Conservation (phyloP, 75 land plant genomes). For the Picea glauca region DNA sequence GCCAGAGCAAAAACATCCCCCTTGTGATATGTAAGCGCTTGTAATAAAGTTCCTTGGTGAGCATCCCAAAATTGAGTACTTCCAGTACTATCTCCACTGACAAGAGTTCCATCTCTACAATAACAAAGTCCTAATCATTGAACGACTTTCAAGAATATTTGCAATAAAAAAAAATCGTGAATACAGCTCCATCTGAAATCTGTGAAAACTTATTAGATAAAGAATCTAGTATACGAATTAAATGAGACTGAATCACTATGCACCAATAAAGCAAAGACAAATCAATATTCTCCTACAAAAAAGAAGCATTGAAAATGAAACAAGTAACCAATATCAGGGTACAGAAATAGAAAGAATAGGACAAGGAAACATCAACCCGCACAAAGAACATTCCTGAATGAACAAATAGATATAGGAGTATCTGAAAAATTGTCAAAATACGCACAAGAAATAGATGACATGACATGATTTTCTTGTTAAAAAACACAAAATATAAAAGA, state of each 20-base stretch:
- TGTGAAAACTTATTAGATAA: background rate
- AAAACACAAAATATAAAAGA: background rate
- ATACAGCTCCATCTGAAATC: background rate
- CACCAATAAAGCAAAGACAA: background rate
- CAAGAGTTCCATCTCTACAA: slow-evolving; percentile 81
- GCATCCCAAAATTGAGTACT: slow-evolving; percentile 97
- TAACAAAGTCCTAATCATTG: background rate
- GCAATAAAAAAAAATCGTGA: background rate
- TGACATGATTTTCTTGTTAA: background rate
- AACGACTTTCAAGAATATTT: background rate
- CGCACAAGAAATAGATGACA: background rate
- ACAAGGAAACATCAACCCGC: background rate
- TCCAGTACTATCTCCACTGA: slow-evolving; percentile 95
- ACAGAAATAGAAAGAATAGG: background rate
- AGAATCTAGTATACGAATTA: background rate
- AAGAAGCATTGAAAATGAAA: background rate
- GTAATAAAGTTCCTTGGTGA: slow-evolving; percentile 76
- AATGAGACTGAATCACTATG: background rate
- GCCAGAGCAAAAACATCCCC: slow-evolving; percentile 91
- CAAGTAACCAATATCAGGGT: background rate
- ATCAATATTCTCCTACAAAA: background rate
- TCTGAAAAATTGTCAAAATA: background rate
- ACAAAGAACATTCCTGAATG: background rate
- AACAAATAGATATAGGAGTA: background rate
- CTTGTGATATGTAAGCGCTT: slow-evolving; percentile 61